These are phyloP conservation scores for Heritiera fomes DNA, from an alignment of 345 rosid species.

Conservation along the genomic window DNA sequence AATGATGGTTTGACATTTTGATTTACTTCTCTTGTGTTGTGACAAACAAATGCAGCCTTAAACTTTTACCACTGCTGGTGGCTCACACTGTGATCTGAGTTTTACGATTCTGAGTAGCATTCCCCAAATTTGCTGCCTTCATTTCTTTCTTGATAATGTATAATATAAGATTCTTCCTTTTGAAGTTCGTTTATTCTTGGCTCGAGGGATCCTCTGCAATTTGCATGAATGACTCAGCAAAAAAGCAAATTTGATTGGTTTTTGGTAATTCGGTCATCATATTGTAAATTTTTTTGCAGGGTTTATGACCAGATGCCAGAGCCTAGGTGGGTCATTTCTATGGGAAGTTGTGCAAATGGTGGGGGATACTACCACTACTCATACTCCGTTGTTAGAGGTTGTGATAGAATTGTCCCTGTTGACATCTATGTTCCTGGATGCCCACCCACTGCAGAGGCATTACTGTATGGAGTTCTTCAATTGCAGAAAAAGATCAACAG, in stretches of 20 bases:
- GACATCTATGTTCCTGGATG: conserved; percentile 98
- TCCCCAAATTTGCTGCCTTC: not conserved
- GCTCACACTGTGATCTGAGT: not conserved
- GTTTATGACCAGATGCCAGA: conserved; percentile 99
- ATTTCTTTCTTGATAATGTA: not conserved
- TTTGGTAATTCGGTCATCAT: conserved; percentile 12
- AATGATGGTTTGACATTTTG: not conserved
- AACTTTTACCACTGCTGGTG: not conserved
- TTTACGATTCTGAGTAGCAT: not conserved
- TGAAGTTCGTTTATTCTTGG: not conserved
- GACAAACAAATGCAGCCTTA: not conserved
- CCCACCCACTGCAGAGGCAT: conserved; percentile 97
- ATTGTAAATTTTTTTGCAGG: conserved; percentile 46
- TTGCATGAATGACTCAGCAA: not conserved
- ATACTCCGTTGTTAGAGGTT: conserved; percentile 93
- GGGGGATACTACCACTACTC: conserved; percentile 99
- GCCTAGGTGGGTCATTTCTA: conserved; percentile 97
- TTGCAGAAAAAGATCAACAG: conserved; percentile 97
- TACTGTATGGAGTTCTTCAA: conserved; percentile 91
- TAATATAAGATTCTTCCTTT: not conserved
- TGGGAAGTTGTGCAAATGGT: conserved; percentile 99
- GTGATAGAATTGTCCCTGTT: conserved; percentile 96
- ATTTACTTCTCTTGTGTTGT: not conserved
- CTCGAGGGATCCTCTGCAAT: not conserved
- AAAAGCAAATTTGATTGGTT: not conserved